Base-by-base conservation (phyloP, 495 filamentous ascomycete species). In the Xylaria scruposa region DNA sequence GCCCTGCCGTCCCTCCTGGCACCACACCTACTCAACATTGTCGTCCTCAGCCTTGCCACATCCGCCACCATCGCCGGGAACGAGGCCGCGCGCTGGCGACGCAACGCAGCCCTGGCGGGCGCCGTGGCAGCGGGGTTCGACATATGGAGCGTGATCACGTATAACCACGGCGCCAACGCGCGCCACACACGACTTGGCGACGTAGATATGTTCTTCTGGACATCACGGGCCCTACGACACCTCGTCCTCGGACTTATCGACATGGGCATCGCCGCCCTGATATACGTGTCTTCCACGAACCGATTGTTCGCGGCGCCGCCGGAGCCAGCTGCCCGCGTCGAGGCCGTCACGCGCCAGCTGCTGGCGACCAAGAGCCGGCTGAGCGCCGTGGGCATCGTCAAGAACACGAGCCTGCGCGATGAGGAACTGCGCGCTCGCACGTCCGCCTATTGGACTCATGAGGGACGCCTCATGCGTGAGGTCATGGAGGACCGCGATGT, bases 211-310 rank as follows among this genome's bases (percentile, higher is more conserved):
- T 90, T 93, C 73, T 92, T 90, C 84, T 92, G 93, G 89, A 83
- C 81, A 8, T 83, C 91, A 75, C 88, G 88, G 2, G 72, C 90
- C 0, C 81, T 86, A 21, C 89, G 96, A 1, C 84, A 83, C 13
- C 58, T 91, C 8, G 78, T 79, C 0, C 86, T 98, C 1, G 87
- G 88, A 0, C 68, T 85, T 2, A 82, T 91, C 1, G 92, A 98
- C 78, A 78, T 73, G 1, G n/a, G 85, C 7, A 79, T 93, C 1
- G 91, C 89, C 0, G 77, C 78, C 17, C 78, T 91, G 7, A 80
- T 97, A 17, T 97, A 91, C 80, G 83, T 94, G 17, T 88, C 91
- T 0, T 87, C 89, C 29, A 97, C 96, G 24, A 92, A 95, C 74
- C 88, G 95, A 17, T 82, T 83, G 1, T 84, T 86, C 78, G 80